Base-by-base conservation (phyloP, 176 grass and related monocot genomes). In the Typha latifolia region DNA sequence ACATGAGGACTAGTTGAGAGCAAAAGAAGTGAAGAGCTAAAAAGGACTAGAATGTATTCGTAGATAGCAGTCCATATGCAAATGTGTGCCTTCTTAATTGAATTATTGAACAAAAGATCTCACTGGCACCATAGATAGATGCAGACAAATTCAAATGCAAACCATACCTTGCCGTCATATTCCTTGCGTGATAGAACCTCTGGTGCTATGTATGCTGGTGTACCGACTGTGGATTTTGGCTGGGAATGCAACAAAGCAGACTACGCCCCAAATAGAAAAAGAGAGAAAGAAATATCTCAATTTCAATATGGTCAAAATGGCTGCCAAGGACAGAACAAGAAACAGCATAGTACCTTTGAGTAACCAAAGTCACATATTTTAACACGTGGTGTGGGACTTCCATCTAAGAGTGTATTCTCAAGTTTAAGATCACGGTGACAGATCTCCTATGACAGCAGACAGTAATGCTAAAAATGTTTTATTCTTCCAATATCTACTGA, bases 281-380 rank as follows among this genome's bases (percentile, higher is more conserved):
- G 64, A 18, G 12, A 61, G 23, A 32, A 48, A 52, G 15, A 62
- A 1, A 81, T 9, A 49, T 49, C 21, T 29, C 7, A 19, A 62
- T 73, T 59, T 49, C 31, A 59, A 59, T 22, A 59, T 19, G 53
- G 22, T 3, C 20, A 59, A 22, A 59, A 59, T 59, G 20, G 9
- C 0, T 21, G 20, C 53, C 19, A 21, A 59, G n/a, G n/a, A 59
- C 53, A 59, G 53, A 66, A 23, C 64, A 4, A 49, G 24, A 14
- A 24, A 48, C 13, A 74, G 27, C 15, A 62, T 20, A 51, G 12
- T 49, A 96, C 92, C 85, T 96, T 96, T 55, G 88, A 96, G 82
- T 96, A 96, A 72, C 92, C 92, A 65, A 96, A 96, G 68, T 96
- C 92, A 16, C 92, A 96, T 70, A 96, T 96, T 80, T 96, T 91